Evolutionary conservation across 1,284 basidiomycete genomes (phyloP).

Genomic region (Vanrija sp.): DNA sequence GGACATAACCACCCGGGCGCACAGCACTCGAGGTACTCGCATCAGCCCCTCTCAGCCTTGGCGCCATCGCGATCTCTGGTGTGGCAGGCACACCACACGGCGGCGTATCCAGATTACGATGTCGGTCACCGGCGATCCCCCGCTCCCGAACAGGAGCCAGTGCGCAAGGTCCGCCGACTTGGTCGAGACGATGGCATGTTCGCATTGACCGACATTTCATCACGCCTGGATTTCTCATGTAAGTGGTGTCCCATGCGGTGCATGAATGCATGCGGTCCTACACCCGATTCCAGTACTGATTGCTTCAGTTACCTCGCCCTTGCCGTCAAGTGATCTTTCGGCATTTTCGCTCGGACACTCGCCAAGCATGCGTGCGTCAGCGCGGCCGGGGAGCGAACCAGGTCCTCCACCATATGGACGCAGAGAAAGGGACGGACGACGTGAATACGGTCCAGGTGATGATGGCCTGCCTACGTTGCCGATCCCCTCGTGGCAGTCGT

Average conservation of each 20-base stretch:
- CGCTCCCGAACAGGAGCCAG: not conserved
- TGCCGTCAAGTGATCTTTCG: conserved; percentile 26
- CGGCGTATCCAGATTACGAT: not conserved
- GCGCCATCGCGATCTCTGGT: not conserved
- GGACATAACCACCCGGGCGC: too few relatives aligned
- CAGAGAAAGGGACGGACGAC: conserved; percentile 5
- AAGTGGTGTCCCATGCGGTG: not conserved
- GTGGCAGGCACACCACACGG: not conserved
- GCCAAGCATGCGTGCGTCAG: not conserved
- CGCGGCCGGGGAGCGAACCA: conserved; percentile 1
- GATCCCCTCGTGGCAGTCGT: not conserved
- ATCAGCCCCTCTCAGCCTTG: too few relatives aligned
- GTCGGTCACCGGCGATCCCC: not conserved
- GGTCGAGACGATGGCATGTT: conserved; percentile 16
- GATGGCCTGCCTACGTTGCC: conserved; percentile 19
- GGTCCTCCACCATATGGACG: conserved; percentile 4
- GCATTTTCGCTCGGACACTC: conserved; percentile 31
- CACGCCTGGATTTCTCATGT: conserved; percentile 11
- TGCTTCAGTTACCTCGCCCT: conserved; percentile 22
- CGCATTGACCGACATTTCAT: conserved; percentile 8
- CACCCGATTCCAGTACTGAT: not conserved
- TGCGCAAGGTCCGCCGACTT: conserved; percentile 9
- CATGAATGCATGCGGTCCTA: not conserved
- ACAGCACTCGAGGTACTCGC: too few relatives aligned
- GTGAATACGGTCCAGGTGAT: conserved; percentile 13